Conservation (phyloP, 352 stramenopile species). For the Phytophthora pini region DNA sequence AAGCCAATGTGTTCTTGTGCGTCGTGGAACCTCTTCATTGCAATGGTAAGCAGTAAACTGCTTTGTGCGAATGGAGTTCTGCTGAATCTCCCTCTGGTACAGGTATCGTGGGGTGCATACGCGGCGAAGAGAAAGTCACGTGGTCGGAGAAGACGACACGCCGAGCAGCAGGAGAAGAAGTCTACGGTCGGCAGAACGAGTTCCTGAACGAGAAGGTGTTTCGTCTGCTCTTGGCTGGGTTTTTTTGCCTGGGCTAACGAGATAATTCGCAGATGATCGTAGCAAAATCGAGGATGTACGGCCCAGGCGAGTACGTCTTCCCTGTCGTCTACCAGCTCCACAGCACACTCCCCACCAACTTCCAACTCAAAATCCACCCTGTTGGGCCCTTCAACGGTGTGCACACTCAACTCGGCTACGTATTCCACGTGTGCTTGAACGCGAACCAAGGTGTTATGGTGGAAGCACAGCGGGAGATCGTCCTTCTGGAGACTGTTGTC, state of each 20-base stretch:
- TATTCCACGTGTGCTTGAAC: constrained; percentile 16
- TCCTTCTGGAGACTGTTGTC: constrained; percentile 6
- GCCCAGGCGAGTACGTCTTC: constrained; percentile 25
- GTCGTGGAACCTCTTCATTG: constrained; percentile 19
- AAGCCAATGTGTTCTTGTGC: constrained; percentile 24
- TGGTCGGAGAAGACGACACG: constrained; percentile 16
- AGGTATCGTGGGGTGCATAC: constrained; percentile 11
- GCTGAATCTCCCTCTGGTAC: neutral
- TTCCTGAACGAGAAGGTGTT: constrained; percentile 27
- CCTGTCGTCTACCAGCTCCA: constrained; percentile 29
- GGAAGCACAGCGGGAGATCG: constrained; percentile 9
- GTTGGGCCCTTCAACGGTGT: constrained; percentile 10
- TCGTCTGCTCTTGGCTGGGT: too few relatives aligned
- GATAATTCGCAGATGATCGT: constrained; percentile 15
- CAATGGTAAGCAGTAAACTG: constrained; percentile 9
- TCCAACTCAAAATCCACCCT: constrained; percentile 17
- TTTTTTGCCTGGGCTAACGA: too few relatives aligned
- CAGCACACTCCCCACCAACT: constrained; percentile 10
- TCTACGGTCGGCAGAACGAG: constrained; percentile 18
- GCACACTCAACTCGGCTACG: constrained; percentile 15
- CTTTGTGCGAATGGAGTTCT: neutral
- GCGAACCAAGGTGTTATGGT: constrained; percentile 13
- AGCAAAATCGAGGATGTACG: constrained; percentile 20
- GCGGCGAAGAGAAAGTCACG: constrained; percentile 15
- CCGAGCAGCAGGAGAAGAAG: constrained; percentile 3